phyloP scores from a whole-genome alignment of 306 rosid genomes.

The Biancaea sappan region DNA sequence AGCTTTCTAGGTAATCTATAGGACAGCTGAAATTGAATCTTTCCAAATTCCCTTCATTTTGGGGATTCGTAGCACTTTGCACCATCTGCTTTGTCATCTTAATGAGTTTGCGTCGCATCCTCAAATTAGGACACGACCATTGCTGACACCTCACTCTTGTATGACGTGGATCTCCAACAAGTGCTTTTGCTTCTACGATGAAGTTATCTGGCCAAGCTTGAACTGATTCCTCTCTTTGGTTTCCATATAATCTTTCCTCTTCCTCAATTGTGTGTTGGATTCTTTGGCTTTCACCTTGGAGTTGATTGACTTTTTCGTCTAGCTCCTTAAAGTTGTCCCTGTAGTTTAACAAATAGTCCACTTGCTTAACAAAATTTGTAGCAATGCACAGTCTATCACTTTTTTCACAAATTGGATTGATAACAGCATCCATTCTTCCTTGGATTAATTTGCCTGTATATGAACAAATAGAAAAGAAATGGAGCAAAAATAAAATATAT shows the following conservation, averaged over 20 bases:
- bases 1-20: neutral
- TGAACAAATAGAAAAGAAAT: too few species aligned
- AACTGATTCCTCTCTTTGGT: neutral
- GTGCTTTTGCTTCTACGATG: neutral
- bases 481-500: too few species aligned
- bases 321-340: neutral
- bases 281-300: neutral
- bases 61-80: neutral
- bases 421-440: too few species aligned
- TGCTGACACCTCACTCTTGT: neutral
- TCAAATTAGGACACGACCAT: too few species aligned
- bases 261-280: neutral
- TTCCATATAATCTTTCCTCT: neutral
- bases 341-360: neutral
- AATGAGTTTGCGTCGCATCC: neutral
- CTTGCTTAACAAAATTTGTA: neutral
- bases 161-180: neutral
- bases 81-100: neutral
- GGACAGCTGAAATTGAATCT: neutral
- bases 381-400: neutral
- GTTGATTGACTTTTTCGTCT: too few species aligned
- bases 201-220: neutral
- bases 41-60: neutral
- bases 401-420: neutral
- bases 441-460: too few species aligned